phyloP scores from a whole-genome alignment of 75 land plant species.

The Pinus tabuliformis region DNA sequence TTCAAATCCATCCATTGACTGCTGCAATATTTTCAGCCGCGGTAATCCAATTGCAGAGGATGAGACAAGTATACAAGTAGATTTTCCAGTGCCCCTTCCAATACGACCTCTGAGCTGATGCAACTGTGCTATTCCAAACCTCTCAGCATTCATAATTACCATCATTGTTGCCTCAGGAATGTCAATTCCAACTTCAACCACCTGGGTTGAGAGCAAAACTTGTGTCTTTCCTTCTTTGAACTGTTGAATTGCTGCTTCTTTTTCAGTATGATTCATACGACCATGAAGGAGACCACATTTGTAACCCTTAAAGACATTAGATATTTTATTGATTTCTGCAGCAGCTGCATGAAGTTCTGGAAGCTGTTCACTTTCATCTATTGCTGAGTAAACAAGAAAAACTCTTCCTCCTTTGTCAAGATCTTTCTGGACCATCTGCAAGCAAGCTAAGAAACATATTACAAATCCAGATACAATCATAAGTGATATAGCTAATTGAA shows the following conservation, averaged over 20 bases:
- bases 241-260: conserved; percentile 63
- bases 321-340: conserved; percentile 56
- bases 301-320: conserved; percentile 47
- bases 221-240: conserved; percentile 70
- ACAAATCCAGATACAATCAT: no score
- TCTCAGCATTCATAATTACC: conserved; percentile 94
- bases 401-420: conserved; percentile 56
- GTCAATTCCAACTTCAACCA: conserved; percentile 96
- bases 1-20: conserved; percentile 82
- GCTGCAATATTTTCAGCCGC: conserved; percentile 75
- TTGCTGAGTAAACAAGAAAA: conserved; percentile 85
- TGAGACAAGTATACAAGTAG: conserved; percentile 71
- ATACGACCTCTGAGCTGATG: conserved; percentile 98
- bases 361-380: conserved; percentile 69
- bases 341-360: conserved; percentile 84
- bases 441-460: neutral
- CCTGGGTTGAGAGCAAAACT: conserved; percentile 86
- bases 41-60: conserved; percentile 45
- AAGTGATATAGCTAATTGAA: no score
- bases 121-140: conserved; percentile 90
- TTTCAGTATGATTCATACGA: conserved; percentile 37
- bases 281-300: conserved; percentile 91
- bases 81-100: conserved; percentile 77
- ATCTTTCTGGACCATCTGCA: conserved; percentile 81
- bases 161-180: conserved; percentile 97